Base-by-base conservation (phyloP, 1,284 basidiomycete species). In the Apiotrichum montevideense region DNA sequence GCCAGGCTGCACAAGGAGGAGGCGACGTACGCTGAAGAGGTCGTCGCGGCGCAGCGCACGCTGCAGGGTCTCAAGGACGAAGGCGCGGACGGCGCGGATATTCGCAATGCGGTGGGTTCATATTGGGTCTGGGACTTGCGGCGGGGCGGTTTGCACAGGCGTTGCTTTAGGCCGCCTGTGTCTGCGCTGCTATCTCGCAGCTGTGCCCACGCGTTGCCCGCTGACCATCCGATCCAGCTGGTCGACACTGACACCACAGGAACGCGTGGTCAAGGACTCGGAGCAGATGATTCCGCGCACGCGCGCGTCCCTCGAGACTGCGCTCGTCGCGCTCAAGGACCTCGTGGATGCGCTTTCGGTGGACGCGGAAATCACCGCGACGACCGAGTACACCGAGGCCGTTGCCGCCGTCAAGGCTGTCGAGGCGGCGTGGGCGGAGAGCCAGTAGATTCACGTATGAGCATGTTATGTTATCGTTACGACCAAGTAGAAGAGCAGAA, bases 251-350 rank as follows among this genome's bases (percentile, higher is more conserved):
- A 59, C 57, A n/a, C 5, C 10, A 8, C 70, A 91, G 89, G 83
- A 78, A 65, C 83, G 82, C 69, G 81, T 92, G 74, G 71, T 86
- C 57, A 85, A 87, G 61, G 90, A 93, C 78, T 85, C 87, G 37
- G 79, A 84, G 65, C 88, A 84, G 81, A 89, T 91, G 88, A 82
- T 92, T 60, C 79, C 79, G 34, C 85, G 90, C 68, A 82, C 86
- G 9, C 76, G 79, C 57, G 80, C 73, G 56, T 81, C 85, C 52
- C 77, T 90, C 35, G 82, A 80, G 56, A 82, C 81, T 65, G 84
- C 83, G 35, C 79, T 81, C 37, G 82, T 79, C 61, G 86, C 86
- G 57, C 78, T 93, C 57, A 78, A 82, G 61, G 83, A 85, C 63
- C 75, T 89, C 45, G 78, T 90, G 56, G 88, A 53, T 35, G 66